Conservation (phyloP, 768 basidiomycete species). For the Kwoniella europaea region DNA sequence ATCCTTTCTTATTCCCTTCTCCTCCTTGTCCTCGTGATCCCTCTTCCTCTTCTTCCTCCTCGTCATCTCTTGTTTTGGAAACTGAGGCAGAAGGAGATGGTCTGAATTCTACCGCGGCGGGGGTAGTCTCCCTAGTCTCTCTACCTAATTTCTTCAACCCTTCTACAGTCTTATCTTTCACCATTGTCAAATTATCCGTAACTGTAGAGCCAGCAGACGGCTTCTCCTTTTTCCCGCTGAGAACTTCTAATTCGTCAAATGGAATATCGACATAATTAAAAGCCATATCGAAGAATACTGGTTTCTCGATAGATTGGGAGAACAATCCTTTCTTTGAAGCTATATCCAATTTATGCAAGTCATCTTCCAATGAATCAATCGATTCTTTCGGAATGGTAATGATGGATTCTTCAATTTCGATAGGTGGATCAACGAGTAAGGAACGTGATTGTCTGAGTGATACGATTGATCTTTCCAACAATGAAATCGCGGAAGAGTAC, state of each 20-base stretch:
- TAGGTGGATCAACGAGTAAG: slow-evolving; percentile 26
- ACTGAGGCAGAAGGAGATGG: neutral
- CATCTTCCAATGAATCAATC: slow-evolving; percentile 23
- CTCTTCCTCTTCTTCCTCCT: slow-evolving; percentile 26
- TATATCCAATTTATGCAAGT: slow-evolving; percentile 37
- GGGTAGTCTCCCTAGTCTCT: slow-evolving; percentile 79
- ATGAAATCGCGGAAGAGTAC: slow-evolving; percentile 49
- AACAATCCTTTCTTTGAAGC: slow-evolving; percentile 53
- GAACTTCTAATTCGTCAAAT: slow-evolving; percentile 73
- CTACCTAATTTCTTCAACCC: slow-evolving; percentile 46
- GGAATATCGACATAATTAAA: slow-evolving; percentile 89
- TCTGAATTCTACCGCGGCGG: slow-evolving; percentile 67
- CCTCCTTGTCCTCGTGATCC: slow-evolving; percentile 63
- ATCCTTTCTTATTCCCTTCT: slow-evolving; percentile 39
- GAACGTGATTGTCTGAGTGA: slow-evolving; percentile 35
- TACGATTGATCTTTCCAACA: slow-evolving; percentile 34
- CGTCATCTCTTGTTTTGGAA: slow-evolving; percentile 62
- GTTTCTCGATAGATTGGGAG: slow-evolving; percentile 70
- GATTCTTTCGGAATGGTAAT: slow-evolving; percentile 20
- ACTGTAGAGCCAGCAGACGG: slow-evolving; percentile 44
- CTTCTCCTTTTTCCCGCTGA: slow-evolving; percentile 68
- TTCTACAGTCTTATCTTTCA: slow-evolving; percentile 21
- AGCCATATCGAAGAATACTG: slow-evolving; percentile 90
- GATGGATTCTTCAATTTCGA: slow-evolving; percentile 38
- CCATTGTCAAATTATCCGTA: slow-evolving; percentile 6